Conservation (phyloP, 2,329 filamentous ascomycete species). For the Neurospora sp. region DNA sequence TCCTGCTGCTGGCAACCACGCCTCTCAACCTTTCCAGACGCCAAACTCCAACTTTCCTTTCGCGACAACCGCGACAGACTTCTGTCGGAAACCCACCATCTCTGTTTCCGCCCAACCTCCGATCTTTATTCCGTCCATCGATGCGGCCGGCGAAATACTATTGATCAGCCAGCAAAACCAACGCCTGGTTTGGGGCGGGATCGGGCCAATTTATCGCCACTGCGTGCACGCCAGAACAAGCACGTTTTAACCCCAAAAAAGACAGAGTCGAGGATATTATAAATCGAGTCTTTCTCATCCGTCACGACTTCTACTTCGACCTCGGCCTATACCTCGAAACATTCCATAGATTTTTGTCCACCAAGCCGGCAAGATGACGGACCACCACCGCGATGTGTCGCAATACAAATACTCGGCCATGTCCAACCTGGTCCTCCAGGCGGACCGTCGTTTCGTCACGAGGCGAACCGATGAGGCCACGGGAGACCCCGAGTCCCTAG, state of each 20-base stretch:
- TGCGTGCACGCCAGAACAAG: background rate
- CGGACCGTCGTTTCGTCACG: conserved; percentile 90
- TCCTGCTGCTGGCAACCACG: conserved; percentile 1
- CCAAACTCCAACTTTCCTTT: background rate
- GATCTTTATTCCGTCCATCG: background rate
- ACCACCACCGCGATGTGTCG: conserved; percentile 71
- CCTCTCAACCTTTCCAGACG: background rate
- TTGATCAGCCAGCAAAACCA: conserved; percentile 7
- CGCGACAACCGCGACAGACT: conserved; percentile 1
- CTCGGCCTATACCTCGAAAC: background rate
- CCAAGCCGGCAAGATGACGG: conserved; percentile 52
- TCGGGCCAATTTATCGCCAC: conserved; percentile 11
- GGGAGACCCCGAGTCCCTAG: conserved; percentile 93
- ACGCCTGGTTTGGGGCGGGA: conserved; percentile 7
- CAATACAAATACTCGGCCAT: conserved; percentile 99
- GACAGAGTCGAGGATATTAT: background rate
- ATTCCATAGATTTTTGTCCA: background rate
- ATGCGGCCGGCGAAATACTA: conserved; percentile 7
- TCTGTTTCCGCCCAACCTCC: background rate
- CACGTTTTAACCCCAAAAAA: background rate
- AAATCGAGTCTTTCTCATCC: background rate
- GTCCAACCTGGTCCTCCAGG: conserved; percentile 99
- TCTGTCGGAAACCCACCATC: background rate
- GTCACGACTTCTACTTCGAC: background rate
- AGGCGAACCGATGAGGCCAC: conserved; percentile 90